Conservation (phyloP, 192 early-diverging fungal species). For the Podila horticola region DNA sequence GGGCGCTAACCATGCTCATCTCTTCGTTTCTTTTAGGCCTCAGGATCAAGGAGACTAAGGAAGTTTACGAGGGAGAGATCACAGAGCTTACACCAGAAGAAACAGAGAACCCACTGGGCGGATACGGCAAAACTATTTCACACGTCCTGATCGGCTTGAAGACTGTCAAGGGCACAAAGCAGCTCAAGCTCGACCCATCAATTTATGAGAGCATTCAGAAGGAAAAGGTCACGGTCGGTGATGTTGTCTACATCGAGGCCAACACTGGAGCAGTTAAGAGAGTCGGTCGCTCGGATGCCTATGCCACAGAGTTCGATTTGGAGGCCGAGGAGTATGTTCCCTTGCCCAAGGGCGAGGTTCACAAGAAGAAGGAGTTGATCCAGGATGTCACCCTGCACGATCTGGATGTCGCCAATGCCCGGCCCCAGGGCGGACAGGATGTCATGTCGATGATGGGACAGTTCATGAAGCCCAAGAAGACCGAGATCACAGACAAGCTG, state of each 20-base stretch:
- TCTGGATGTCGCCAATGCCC: constrained; percentile 95
- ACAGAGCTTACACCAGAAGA: constrained; percentile 97
- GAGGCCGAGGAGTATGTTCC: constrained; percentile 99
- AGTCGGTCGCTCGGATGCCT: constrained; percentile 97
- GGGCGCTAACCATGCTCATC: not conserved
- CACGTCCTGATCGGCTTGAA: constrained; percentile 98
- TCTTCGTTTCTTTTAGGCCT: constrained; percentile 62
- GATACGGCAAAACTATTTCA: constrained; percentile 96
- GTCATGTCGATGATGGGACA: constrained; percentile 99
- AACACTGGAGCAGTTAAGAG: constrained; percentile 98
- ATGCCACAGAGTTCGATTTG: constrained; percentile 97
- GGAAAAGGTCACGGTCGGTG: constrained; percentile 95
- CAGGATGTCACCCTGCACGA: constrained; percentile 99
- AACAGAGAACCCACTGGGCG: constrained; percentile 97
- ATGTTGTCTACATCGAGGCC: constrained; percentile 98
- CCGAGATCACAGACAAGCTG: constrained; percentile 98
- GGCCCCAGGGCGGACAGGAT: constrained; percentile 97
- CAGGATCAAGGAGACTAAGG: constrained; percentile 98
- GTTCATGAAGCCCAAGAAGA: constrained; percentile 99
- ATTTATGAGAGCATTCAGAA: constrained; percentile 98
- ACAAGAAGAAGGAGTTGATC: constrained; percentile 99
- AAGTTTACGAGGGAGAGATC: constrained; percentile 99
- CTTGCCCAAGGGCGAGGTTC: constrained; percentile 97
- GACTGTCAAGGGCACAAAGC: constrained; percentile 98
- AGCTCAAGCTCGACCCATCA: constrained; percentile 95